Base-by-base conservation (phyloP, 148 eudicot genomes). In the Camellia lanceoleosa region DNA sequence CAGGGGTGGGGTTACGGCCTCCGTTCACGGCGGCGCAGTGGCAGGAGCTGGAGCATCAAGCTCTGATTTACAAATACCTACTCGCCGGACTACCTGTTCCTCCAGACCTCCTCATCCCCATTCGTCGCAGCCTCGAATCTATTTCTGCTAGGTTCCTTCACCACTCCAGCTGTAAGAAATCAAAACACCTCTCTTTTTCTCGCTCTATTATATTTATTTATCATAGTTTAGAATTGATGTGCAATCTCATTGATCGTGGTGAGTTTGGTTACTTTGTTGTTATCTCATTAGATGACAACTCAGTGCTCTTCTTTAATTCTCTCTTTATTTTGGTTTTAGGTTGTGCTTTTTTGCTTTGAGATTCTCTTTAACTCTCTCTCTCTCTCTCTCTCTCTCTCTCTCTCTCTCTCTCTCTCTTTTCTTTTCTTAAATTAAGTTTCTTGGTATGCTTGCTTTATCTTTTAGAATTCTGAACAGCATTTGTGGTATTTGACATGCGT, bases 1-100 rank as follows among this genome's bases (percentile, higher is more conserved):
- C 77, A 13, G 87, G 74, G 56, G 80, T 47, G 64, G 81, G 79
- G 30, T 72, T 42, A 41, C 79, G 83, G 80, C 78, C 85, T 19
- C 89, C 85, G 44, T 87, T 87, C 78, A 87, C 89, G 69, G 80
- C 89, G 77, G 80, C 85, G 75, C 89, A 87, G 61, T 84, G 89
- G 87, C 87, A 80, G 85, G 89, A 87, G 82, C 85, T 87, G 77
- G 89, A 87, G 74, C 89, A 84, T 30, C 89, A 87, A 82, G 89
- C 89, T 20, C 81, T 84, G 84, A 78, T 87, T 54, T 87, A 87
- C 79, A 87, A 87, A 78, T 87, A 87, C 61, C 71, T 87, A 38
- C 69, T 84, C 30, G 89, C 87, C 11, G 89, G 89, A 13, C 14
- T 84, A 30, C 89, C 89, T 19, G 85, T 87, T 41, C 89, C 89